A percentile compares a stretch with the other conserved stretches of the same genome.
Conservation (phyloP, 495 filamentous ascomycete genomes). For the Penicillium herquei region DNA sequence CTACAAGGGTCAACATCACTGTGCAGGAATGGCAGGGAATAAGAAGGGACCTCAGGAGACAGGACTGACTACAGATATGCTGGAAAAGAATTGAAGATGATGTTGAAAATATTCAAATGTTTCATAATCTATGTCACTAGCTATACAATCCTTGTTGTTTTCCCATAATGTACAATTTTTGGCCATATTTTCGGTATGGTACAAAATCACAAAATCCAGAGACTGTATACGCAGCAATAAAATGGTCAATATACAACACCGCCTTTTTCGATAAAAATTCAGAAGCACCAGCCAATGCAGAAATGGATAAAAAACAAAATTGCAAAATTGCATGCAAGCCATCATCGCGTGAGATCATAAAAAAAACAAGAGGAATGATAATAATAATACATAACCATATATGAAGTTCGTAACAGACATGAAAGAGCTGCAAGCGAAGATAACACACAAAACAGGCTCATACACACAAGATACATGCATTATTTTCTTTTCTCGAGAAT, state of each 20-base stretch:
- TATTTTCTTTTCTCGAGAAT: conserved; percentile 4
- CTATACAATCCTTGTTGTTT: neutral
- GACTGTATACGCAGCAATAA: neutral
- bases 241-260: conserved; percentile 1
- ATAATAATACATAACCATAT: conserved; percentile 16
- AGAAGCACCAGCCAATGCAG: conserved; percentile 5
- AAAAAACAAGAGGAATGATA: conserved; percentile 6
- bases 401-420: conserved; percentile 25
- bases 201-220: neutral
- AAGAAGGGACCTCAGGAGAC: too few species aligned
- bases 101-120: neutral
- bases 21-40: too few species aligned
- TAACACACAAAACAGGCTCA: conserved; percentile 17
- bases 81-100: too few species aligned
- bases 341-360: conserved; percentile 29
- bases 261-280: neutral
- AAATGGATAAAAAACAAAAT: neutral
- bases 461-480: conserved; percentile 18
- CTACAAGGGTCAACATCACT: too few species aligned
- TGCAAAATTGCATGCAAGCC: conserved; percentile 18
- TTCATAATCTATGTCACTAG: neutral
- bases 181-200: conserved; percentile 2
- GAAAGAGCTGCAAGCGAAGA: conserved; percentile 21
- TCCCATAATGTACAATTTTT: conserved; percentile 9
- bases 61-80: too few species aligned